Percentiles rank a stretch among this genome's conserved stretches.
Conservation (phyloP, 1,284 basidiomycete species). For the Macrocybe sp. region DNA sequence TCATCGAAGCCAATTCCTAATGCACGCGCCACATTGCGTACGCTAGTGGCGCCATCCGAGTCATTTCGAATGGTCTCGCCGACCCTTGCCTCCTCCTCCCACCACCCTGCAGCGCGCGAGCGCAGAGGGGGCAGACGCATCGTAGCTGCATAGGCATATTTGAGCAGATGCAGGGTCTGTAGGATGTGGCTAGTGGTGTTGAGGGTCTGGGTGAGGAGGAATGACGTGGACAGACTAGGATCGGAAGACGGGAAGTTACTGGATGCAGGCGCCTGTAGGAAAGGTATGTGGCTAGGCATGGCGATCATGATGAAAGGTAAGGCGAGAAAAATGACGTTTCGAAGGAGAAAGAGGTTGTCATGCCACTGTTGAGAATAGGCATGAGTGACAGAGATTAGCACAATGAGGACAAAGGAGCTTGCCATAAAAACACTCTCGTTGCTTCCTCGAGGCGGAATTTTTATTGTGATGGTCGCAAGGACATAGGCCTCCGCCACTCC, state of each 20-base stretch:
- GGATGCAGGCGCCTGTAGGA: slow-evolving; percentile 49
- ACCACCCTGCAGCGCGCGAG: slow-evolving; percentile 44
- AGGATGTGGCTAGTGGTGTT: slow-evolving; percentile 33
- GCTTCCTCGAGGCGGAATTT: slow-evolving; percentile 36
- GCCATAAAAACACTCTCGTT: slow-evolving; percentile 49
- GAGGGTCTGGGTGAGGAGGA: slow-evolving; percentile 23
- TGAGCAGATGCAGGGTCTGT: slow-evolving; percentile 45
- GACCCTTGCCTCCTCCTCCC: slow-evolving; percentile 47
- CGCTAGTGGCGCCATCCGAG: slow-evolving; percentile 19
- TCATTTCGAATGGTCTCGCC: slow-evolving; percentile 39
- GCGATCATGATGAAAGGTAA: slow-evolving; percentile 50
- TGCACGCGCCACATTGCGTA: slow-evolving; percentile 45
- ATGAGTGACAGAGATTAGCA: neutral
- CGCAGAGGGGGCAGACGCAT: slow-evolving; percentile 49
- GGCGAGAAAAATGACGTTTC: slow-evolving; percentile 52
- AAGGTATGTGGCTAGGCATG: slow-evolving; percentile 36
- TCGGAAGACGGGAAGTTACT: slow-evolving; percentile 38
- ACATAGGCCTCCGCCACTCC: slow-evolving; percentile 52
- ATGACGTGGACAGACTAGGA: slow-evolving; percentile 21
- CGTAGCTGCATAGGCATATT: slow-evolving; percentile 47
- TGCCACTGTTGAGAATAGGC: slow-evolving; percentile 47
- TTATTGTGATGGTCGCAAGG: slow-evolving; percentile 40
- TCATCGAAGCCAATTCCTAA: slow-evolving; percentile 42
- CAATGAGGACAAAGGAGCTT: slow-evolving; percentile 16
- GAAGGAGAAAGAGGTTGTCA: slow-evolving; percentile 48